These are phyloP conservation scores for Margaritispora aquatica DNA, from an alignment of 495 filamentous ascomycete species.

Conservation along the genomic window DNA sequence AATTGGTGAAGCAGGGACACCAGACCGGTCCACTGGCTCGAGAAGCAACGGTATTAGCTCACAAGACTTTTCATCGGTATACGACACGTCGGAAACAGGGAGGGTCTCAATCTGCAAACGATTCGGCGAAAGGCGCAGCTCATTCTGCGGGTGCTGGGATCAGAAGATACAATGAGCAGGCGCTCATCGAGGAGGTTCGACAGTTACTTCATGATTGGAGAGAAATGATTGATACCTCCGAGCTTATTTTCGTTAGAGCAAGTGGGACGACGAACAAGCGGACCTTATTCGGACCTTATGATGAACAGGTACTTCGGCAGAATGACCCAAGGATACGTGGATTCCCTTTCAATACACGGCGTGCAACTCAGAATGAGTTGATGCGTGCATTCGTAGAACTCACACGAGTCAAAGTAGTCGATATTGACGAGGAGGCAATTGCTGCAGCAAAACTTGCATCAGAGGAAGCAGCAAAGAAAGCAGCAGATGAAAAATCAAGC, in stretches of 20 bases:
- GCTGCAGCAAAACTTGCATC: slow-evolving; percentile 39
- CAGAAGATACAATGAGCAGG: slow-evolving; percentile 89
- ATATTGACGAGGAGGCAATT: slow-evolving; percentile 57
- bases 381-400: slow-evolving; percentile 91
- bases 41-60: slow-evolving; percentile 79
- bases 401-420: slow-evolving; percentile 77
- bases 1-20: slow-evolving; percentile 61
- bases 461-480: slow-evolving; percentile 30
- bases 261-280: slow-evolving; percentile 78
- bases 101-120: slow-evolving; percentile 88
- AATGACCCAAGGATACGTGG: slow-evolving; percentile 82
- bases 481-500: slow-evolving; percentile 32
- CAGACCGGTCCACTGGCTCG: slow-evolving; percentile 62
- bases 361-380: slow-evolving; percentile 89
- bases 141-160: slow-evolving; percentile 89
- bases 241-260: slow-evolving; percentile 83
- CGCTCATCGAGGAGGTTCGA: slow-evolving; percentile 76
- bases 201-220: slow-evolving; percentile 76
- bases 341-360: slow-evolving; percentile 92
- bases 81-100: slow-evolving; percentile 95
- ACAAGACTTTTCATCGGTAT: slow-evolving; percentile 97
- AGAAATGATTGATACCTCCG: slow-evolving; percentile 69
- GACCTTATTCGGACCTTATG: slow-evolving; percentile 85
- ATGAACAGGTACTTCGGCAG: slow-evolving; percentile 72
- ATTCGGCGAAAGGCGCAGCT: slow-evolving; percentile 82